These are phyloP conservation scores for Malassezia japonica DNA, from an alignment of 1,284 basidiomycete species.

Conservation along the genomic window DNA sequence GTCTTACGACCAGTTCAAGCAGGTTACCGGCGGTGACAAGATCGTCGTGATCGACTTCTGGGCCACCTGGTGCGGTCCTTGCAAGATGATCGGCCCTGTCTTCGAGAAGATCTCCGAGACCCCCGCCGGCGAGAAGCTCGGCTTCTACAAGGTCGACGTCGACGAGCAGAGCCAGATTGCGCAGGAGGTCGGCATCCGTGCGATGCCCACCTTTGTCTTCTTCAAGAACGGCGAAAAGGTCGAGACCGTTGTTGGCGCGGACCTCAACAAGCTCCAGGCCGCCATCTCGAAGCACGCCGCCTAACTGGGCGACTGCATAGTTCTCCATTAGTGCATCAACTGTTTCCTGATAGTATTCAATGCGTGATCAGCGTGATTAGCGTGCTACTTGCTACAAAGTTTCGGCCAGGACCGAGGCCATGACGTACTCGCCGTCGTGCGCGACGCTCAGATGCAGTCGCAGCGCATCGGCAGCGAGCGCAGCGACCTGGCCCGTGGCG, in stretches of 20 bases:
- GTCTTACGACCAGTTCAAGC: slow-evolving; percentile 56
- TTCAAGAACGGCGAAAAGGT: slow-evolving; percentile 63
- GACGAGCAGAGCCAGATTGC: slow-evolving; percentile 51
- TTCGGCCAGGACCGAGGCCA: slow-evolving; percentile 65
- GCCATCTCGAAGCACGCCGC: slow-evolving; percentile 20
- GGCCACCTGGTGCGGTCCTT: slow-evolving; percentile 52
- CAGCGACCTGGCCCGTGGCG: neutral
- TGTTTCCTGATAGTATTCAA: neutral
- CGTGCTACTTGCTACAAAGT: neutral
- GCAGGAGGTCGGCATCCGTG: slow-evolving; percentile 63
- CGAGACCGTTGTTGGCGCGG: slow-evolving; percentile 60
- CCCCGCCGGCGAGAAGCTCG: slow-evolving; percentile 50
- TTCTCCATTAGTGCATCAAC: too few relatives aligned
- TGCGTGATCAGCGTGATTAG: too few relatives aligned
- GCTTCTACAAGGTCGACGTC: slow-evolving; percentile 65
- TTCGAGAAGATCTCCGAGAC: slow-evolving; percentile 61
- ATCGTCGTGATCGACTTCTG: slow-evolving; percentile 46
- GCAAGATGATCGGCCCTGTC: slow-evolving; percentile 67
- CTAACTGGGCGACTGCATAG: neutral
- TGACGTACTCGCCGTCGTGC: slow-evolving; percentile 74
- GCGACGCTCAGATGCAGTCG: slow-evolving; percentile 60
- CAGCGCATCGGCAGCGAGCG: slow-evolving; percentile 14
- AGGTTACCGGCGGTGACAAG: slow-evolving; percentile 36
- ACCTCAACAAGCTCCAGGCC: slow-evolving; percentile 51
- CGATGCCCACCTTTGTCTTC: slow-evolving; percentile 69